A percentile compares a stretch with the other conserved stretches of the same genome.
Conservation (phyloP, 768 basidiomycete species). For the Trametes sanguinea region DNA sequence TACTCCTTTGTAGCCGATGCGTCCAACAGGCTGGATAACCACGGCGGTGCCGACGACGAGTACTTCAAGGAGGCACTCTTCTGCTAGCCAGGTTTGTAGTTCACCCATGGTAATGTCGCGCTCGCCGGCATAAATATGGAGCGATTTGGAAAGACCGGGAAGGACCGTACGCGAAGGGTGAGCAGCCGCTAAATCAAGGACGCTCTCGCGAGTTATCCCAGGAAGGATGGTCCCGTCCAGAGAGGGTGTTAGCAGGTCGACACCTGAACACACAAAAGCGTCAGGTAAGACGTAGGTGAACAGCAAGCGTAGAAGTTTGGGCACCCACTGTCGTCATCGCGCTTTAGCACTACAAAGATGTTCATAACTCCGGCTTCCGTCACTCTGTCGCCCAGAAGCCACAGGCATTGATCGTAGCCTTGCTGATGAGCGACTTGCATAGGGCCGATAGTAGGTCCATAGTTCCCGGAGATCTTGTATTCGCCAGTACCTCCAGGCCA, state of each 20-base stretch:
- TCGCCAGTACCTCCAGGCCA: conserved; percentile 58
- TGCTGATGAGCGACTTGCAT: conserved; percentile 45
- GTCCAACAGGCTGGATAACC: conserved; percentile 69
- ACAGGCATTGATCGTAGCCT: conserved; percentile 57
- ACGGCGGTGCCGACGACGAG: conserved; percentile 82
- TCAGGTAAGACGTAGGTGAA: not conserved
- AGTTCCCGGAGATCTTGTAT: conserved; percentile 51
- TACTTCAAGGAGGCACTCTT: conserved; percentile 74
- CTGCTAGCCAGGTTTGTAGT: conserved; percentile 44
- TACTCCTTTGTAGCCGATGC: conserved; percentile 70
- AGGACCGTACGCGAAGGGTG: conserved; percentile 45
- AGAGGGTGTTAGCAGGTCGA: conserved; percentile 83
- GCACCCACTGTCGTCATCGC: conserved; percentile 39
- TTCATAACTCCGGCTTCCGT: conserved; percentile 56
- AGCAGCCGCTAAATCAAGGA: conserved; percentile 67
- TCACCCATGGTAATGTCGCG: conserved; percentile 48
- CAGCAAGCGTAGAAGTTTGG: too few species aligned
- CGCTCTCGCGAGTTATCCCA: conserved; percentile 86
- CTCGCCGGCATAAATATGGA: conserved; percentile 44
- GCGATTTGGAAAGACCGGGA: conserved; percentile 46
- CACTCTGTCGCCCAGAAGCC: conserved; percentile 47
- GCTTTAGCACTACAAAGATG: conserved; percentile 49
- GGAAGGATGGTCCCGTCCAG: conserved; percentile 91
- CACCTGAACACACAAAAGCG: conserved; percentile 19
- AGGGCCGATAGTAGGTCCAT: conserved; percentile 36